These are phyloP conservation scores for Sherardia arvensis DNA, from an alignment of 257 asterid species.

Conservation along the genomic window DNA sequence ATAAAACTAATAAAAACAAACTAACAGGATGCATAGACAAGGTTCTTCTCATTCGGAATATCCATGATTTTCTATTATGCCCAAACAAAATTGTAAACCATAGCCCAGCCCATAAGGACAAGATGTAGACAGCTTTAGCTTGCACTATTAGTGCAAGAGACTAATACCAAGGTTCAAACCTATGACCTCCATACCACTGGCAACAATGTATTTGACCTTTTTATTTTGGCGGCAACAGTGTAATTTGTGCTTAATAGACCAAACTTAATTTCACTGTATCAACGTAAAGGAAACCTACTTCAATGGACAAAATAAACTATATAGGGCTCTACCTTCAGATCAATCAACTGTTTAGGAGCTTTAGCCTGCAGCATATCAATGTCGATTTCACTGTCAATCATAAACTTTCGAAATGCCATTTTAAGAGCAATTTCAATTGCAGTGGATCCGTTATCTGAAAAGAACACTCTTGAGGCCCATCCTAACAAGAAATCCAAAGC, in stretches of 20 bases:
- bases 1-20: not conserved
- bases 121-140: not conserved
- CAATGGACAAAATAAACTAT: not conserved
- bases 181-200: not conserved
- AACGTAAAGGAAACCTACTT: not conserved
- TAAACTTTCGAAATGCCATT: conserved; percentile 94
- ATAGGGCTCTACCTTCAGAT: conserved; percentile 53
- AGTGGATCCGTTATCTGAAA: conserved; percentile 96
- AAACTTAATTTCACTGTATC: not conserved
- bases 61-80: not conserved
- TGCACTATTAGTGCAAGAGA: not conserved
- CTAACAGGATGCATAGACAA: not conserved
- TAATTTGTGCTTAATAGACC: not conserved
- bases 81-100: too few species aligned
- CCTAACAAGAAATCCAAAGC: conserved; percentile 27
- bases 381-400: conserved; percentile 47
- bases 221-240: not conserved
- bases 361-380: conserved; percentile 26
- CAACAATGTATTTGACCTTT: not conserved
- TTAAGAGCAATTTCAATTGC: conserved; percentile 96
- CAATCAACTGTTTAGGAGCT: conserved; percentile 30
- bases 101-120: not conserved
- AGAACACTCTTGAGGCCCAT: conserved; percentile 91
- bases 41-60: not conserved
- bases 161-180: not conserved